These are phyloP conservation scores for Fusarium stilboides DNA, from an alignment of 2,329 filamentous ascomycete species.

Conservation along the genomic window DNA sequence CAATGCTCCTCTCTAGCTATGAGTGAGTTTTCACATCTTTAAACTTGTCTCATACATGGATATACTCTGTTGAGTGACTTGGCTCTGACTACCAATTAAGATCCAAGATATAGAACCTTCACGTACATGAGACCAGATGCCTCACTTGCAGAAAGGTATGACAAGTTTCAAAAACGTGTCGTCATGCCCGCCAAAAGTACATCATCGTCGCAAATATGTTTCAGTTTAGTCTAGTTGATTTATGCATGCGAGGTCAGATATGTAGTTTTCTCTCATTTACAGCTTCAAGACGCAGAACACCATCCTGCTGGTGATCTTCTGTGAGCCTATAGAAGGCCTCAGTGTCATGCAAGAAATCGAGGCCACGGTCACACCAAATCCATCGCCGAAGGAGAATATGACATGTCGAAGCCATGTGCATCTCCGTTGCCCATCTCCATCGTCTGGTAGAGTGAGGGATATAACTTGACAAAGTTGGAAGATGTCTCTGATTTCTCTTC, in stretches of 20 bases:
- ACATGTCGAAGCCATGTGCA: slow-evolving; percentile 41
- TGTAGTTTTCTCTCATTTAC: neutral
- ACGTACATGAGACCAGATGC: neutral
- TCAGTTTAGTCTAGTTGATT: neutral
- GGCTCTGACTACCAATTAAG: neutral
- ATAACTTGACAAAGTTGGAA: slow-evolving; percentile 16
- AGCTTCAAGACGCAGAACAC: neutral
- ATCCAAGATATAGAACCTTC: neutral
- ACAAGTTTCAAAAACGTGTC: neutral
- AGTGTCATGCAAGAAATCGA: slow-evolving; percentile 4
- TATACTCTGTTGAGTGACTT: neutral
- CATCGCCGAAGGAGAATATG: slow-evolving; percentile 5
- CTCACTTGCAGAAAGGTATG: neutral
- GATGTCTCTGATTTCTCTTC: neutral
- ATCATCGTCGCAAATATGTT: neutral
- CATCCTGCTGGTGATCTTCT: neutral
- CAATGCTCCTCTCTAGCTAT: neutral
- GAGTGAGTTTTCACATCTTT: neutral
- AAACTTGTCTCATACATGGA: neutral
- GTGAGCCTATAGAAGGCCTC: slow-evolving; percentile 25
- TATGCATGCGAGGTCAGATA: neutral
- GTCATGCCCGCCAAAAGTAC: neutral
- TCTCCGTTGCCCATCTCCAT: slow-evolving; percentile 41
- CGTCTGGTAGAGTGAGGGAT: slow-evolving; percentile 29
- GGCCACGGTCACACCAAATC: slow-evolving; percentile 4